These are phyloP conservation scores for Drechslerella dactyloides DNA, from an alignment of 2,329 filamentous ascomycete genomes.

Conservation along the genomic window DNA sequence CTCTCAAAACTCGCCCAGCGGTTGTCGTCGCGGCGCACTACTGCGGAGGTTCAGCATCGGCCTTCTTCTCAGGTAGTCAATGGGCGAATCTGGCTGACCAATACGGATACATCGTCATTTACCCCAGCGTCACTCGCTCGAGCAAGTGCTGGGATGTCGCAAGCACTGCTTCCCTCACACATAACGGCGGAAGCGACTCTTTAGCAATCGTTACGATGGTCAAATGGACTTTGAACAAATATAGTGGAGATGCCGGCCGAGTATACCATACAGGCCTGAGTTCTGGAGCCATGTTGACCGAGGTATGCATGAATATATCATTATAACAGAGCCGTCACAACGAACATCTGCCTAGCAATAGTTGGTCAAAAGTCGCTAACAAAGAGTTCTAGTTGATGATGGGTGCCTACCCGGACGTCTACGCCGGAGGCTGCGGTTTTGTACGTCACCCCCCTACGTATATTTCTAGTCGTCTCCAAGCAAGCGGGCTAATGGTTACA, in stretches of 20 bases:
- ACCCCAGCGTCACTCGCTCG: constrained; percentile 60
- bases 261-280: constrained; percentile 66
- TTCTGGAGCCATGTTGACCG: constrained; percentile 66
- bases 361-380: neutral
- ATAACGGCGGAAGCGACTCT: constrained; percentile 66
- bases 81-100: constrained; percentile 64
- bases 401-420: constrained; percentile 64
- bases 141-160: constrained; percentile 68
- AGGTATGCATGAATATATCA: constrained; percentile 31
- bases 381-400: constrained; percentile 57
- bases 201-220: constrained; percentile 68
- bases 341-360: too few species aligned
- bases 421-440: constrained; percentile 63
- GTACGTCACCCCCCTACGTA: constrained; percentile 54
- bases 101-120: constrained; percentile 66
- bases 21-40: constrained; percentile 66
- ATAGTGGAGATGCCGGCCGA: constrained; percentile 62
- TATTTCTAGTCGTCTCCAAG: too few species aligned
- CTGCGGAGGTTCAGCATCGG: constrained; percentile 65
- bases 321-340: too few species aligned
- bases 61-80: constrained; percentile 62
- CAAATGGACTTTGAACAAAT: constrained; percentile 63
- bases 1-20: constrained; percentile 61
- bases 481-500: neutral
- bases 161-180: constrained; percentile 63